Base-by-base conservation (phyloP, 805 yeast species). In the Dipodascus albidus region DNA sequence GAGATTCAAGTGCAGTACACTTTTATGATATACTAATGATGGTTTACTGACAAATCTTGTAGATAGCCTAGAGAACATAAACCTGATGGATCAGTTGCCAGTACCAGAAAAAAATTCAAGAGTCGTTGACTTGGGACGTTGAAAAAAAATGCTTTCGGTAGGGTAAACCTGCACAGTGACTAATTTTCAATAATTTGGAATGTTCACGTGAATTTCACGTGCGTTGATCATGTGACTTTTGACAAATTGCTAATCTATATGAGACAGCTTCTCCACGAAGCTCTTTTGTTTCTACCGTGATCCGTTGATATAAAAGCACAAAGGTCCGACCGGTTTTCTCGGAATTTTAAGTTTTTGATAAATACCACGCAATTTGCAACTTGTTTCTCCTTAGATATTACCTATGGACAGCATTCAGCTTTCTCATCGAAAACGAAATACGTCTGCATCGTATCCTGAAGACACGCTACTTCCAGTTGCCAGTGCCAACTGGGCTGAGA, bases 401-500 rank as follows among this genome's bases (percentile, higher is more conserved):
- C 20, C 44, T 11, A 38, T 38, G 44, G 44, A 38, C 17, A 38
- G 20, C 15, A n/a, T 38, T 6, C 20, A 38, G 44, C 44, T 38
- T 17, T 38, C 44, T 17, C 20, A 38, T 17, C 9, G 44, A 17
- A 38, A 38, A 17, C 44, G 44, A n/a, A 38, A 38, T 19, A 14
- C 44, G 20, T 17, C 44, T 4, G 6, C 44, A 14, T n/a, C 17
- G 20, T 14, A 4, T 4, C 44, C 44, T 11, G 4, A 4, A n/a
- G 44, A 38, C 20, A 11, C 58, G 2, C 27, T 42, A 2, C 53
- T 59, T 17, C 62, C 62, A 1, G 48, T 53, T 20, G 22, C 60
- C n/a, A 33, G 50, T 21, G 48, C 53, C 23, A 54, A 59, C 35
- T 58, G 60, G 60, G 53, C 54, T 17, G 60, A 55, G 47, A 15